Evolutionary conservation across 176 grass and related monocot species (phyloP), one percentile per base, ranked within the genome.

Genomic region (Rhynchospora tenuis): DNA sequence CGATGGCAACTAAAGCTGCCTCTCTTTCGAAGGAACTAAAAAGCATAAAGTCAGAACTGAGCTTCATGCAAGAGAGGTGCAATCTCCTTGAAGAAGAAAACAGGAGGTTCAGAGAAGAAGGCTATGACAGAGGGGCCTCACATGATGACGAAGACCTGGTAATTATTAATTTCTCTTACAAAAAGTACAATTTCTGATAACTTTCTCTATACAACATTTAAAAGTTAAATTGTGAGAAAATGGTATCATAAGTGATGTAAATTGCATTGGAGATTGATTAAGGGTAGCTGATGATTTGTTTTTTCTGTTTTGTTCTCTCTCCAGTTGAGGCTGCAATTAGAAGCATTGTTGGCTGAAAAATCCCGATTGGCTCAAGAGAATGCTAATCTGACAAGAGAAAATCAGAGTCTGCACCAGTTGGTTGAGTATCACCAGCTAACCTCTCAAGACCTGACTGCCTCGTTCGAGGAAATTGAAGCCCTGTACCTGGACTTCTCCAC

Each of bases 371-470:
- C 93, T 5, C 93, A 91, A 71, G 96, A 98, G 17, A 98, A 98
- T 31, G 93, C 93, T 1, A 88, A 90, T 54, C 70, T 98, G 63
- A 84, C 83, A 0, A 78, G 96, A 46, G 96, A 98, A 81, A 98
- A 98, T 51, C 91, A 94, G 80, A 91, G 89, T 82, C 83, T 98
- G 73, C 88, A 91, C 28, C 92, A 98, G 69, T 88, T 98, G 15
- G 89, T 98, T 3, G 96, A 98, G 91, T 98, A 98, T 47, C 96
- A 98, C 84, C 93, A 98, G 74, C 83, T 98, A 52, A 93, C 96
- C 56, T 93, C 92, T 1, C 91, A 92, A 48, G 92, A 95, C 55
- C 87, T 95, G 7, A 75, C 87, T 1, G 80, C 86, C 0, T 95
- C 92, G 0, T 95, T 93, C 54, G 92, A 98, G 73, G 87, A 95